Evolutionary conservation across 2,329 filamentous ascomycete genomes (phyloP), one percentile per base, ranked within the genome.

Genomic region (Truncatella angustata): DNA sequence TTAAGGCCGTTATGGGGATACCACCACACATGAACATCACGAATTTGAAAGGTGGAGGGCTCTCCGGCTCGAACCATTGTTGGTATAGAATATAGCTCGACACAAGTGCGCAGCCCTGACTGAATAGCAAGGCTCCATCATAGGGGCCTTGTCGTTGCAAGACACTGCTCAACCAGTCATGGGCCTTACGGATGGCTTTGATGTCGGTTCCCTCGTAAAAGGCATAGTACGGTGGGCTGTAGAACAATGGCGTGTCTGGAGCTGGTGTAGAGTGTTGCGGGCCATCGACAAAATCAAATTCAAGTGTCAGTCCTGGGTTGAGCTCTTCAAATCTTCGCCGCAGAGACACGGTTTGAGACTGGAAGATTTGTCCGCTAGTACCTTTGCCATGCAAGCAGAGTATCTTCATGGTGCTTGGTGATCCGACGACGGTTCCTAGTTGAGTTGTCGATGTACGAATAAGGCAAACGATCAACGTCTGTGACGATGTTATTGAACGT

Each of bases 11-110:
- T 26, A 74, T 61, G 10, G 71, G 66, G 35, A 75, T 40, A 7
- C 66, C 66, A 30, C 72, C 72, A 54, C 70, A 70, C 36, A 74
- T 60, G 56, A 75, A 74, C 28, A 74, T 58, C 47, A 67, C 73
- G 4, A 68, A 70, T 21, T 60, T 60, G 57, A 75, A 73, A 1
- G 70, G 68, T 7, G 67, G 58, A 4, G 61, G 59, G 3, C 58
- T 51, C 7, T 58, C 54, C n/a, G 63, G 58, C 10, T 58, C 55
- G 53, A 70, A 68, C 54, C 63, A 67, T 48, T 66, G 62, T 28
- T 68, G 68, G 58, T 70, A 69, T 20, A 75, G 56, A 14, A 76
- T 61, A 56, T 70, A 75, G 61, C 65, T 72, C 21, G 65, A 64
- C 20, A 71, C 60, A 3, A 75, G 58, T 4, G 66, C 58, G 37